phyloP scores from a whole-genome alignment of 768 basidiomycete genomes.

The Calocybe cyanea region DNA sequence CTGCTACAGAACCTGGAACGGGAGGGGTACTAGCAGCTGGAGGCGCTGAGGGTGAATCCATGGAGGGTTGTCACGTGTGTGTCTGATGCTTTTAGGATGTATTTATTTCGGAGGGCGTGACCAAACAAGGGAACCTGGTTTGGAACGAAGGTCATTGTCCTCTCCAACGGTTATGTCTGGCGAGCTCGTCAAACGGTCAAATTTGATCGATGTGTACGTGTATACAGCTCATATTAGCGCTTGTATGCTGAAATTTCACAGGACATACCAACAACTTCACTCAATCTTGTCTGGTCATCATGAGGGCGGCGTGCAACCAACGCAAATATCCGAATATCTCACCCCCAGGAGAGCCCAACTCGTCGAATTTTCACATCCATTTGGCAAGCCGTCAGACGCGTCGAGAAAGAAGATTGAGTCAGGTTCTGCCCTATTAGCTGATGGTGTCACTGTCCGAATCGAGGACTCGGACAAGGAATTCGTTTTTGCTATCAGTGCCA shows the following conservation, averaged over 20 bases:
- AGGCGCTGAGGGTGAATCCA: conserved; percentile 14
- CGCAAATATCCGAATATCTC: conserved; percentile 55
- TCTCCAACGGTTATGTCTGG: conserved; percentile 32
- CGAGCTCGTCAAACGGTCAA: conserved; percentile 57
- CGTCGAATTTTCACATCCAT: conserved; percentile 55
- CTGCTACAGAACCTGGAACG: background rate
- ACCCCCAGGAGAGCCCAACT: conserved; percentile 55
- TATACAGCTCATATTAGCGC: conserved; percentile 1
- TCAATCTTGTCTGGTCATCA: conserved; percentile 52
- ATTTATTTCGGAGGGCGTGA: too few species aligned
- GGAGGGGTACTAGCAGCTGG: background rate
- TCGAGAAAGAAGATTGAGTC: conserved; percentile 66
- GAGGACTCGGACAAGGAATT: conserved; percentile 71
- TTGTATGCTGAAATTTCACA: conserved; percentile 19
- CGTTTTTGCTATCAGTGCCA: conserved; percentile 65
- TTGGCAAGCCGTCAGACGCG: conserved; percentile 63
- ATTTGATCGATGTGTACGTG: conserved; percentile 68
- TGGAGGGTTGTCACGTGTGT: background rate
- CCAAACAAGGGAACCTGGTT: too few species aligned
- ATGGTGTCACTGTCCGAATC: conserved; percentile 58
- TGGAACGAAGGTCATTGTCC: background rate
- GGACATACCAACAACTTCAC: conserved; percentile 66
- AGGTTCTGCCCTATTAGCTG: conserved; percentile 64
- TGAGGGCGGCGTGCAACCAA: conserved; percentile 25
- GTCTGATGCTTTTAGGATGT: too few species aligned